Conservation (phyloP, 2,329 filamentous ascomycete species). For the Aspergillus pseudotamarii region DNA sequence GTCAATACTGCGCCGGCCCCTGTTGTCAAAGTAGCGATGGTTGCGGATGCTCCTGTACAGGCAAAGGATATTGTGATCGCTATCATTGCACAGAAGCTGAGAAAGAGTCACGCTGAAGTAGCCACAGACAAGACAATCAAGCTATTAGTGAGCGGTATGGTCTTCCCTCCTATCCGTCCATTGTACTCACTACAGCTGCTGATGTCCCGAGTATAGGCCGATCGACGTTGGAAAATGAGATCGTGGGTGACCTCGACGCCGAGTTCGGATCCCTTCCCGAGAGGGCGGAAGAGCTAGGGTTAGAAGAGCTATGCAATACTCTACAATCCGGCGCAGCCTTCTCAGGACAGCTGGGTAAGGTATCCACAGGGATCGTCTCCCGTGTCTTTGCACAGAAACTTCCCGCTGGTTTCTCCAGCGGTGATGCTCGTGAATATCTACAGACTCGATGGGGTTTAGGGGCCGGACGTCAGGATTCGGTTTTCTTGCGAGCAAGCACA, state of each 20-base stretch:
- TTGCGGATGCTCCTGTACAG: not conserved
- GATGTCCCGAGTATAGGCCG: conserved; percentile 64
- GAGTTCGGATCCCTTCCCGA: conserved; percentile 98
- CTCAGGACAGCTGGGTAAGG: conserved; percentile 96
- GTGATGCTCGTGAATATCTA: conserved; percentile 89
- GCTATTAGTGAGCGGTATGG: not conserved
- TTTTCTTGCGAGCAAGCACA: conserved; percentile 83
- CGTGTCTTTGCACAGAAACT: conserved; percentile 98
- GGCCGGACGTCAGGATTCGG: conserved; percentile 85
- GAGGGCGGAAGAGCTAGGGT: conserved; percentile 94
- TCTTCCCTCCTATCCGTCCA: not conserved
- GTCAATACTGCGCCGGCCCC: not conserved
- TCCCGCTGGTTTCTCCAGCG: conserved; percentile 99
- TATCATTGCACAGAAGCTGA: not conserved
- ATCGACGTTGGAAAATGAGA: conserved; percentile 98
- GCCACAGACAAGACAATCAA: not conserved
- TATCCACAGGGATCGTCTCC: conserved; percentile 88
- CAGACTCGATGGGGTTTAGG: conserved; percentile 91
- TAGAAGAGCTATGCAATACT: conserved; percentile 90
- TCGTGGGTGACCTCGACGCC: conserved; percentile 94
- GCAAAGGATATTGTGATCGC: not conserved
- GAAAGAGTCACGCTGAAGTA: not conserved
- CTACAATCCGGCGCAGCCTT: conserved; percentile 86
- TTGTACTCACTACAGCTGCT: not conserved
- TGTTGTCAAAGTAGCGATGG: not conserved